Evolutionary conservation across 129 eudicot genomes (phyloP), one percentile per base, ranked within the genome.

Genomic region (Flaveria ramosissima): DNA sequence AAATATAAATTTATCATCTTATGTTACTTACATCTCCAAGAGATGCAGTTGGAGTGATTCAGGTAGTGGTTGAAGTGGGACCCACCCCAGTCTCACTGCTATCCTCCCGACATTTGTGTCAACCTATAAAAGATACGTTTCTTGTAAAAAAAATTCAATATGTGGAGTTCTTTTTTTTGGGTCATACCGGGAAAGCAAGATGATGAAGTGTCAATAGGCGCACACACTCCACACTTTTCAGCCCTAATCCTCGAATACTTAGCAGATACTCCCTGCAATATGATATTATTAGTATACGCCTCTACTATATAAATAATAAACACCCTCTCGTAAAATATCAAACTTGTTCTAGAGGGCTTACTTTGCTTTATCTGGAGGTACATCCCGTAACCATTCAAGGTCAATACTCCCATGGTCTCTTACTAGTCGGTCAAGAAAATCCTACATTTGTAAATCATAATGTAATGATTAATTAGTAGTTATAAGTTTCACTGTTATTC

Each of bases 41-140:
- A 92, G 95, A 78, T 95, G 97, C 77, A 91, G 77, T 74, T 89
- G 96, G 64, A 91, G 97, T 17, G 94, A 86, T 77, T 95, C 97
- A 0, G 99, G 99, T 24, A 95, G 81, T 42, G 99, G 99, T 80
- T 92, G 99, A 50, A 95, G 93, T 17, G 99, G 99, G 48, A 95
- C 99, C 99, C 99, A 95, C 23, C 99, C 99, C 32, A 95, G 89
- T 69, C 99, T 88, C 48, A 95, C 99, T 43, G 97, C 97, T 69
- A 95, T 92, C 51, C 99, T 80, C 23, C 96, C 99, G 65, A 92
- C 99, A 75, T 95, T 95, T 61, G 94, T 92, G 87, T 95, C 99
- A 36, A 95, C 97, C 99, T 95, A 78, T 78, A 61, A 81, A 61
- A 75, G 15, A 11, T 11, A 51, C 11, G n/a, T 11, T 26, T 52